These are phyloP conservation scores for Vigna radiata DNA, from an alignment of 306 rosid species.

Conservation along the genomic window DNA sequence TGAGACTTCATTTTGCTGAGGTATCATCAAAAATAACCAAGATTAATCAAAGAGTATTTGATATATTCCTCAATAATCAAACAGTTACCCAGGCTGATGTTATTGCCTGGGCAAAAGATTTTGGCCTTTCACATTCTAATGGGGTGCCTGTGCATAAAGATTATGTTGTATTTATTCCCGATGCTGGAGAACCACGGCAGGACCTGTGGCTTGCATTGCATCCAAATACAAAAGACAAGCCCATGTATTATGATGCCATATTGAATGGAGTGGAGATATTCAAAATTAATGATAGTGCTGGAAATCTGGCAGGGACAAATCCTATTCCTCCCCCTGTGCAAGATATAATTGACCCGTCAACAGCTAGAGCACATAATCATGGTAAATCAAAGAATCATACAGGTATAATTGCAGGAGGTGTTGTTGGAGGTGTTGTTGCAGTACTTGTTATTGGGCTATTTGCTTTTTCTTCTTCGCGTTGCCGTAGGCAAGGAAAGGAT, in stretches of 20 bases:
- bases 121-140: constrained; percentile 47
- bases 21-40: constrained; percentile 48
- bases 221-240: constrained; percentile 41
- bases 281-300: constrained; percentile 63
- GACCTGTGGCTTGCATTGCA: constrained; percentile 80
- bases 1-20: constrained; percentile 95
- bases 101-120: constrained; percentile 30
- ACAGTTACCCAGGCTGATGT: constrained; percentile 73
- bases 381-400: constrained; percentile 61
- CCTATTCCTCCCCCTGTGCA: constrained; percentile 72
- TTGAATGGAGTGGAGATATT: constrained; percentile 90
- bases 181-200: constrained; percentile 64
- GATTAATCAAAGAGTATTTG: constrained; percentile 69
- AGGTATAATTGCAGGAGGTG: constrained; percentile 70
- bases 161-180: constrained; percentile 64
- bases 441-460: constrained; percentile 64
- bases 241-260: constrained; percentile 63
- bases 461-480: constrained; percentile 53
- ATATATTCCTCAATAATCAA: constrained; percentile 69
- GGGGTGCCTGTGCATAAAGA: constrained; percentile 65
- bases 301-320: constrained; percentile 83
- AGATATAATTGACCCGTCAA: constrained; percentile 55
- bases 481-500: constrained; percentile 63
- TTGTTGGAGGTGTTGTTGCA: constrained; percentile 69
- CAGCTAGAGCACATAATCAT: constrained; percentile 52